Evolutionary conservation across 495 filamentous ascomycete species (phyloP), one percentile per base, ranked within the genome.

Genomic region (Tetracladium marchalianum): DNA sequence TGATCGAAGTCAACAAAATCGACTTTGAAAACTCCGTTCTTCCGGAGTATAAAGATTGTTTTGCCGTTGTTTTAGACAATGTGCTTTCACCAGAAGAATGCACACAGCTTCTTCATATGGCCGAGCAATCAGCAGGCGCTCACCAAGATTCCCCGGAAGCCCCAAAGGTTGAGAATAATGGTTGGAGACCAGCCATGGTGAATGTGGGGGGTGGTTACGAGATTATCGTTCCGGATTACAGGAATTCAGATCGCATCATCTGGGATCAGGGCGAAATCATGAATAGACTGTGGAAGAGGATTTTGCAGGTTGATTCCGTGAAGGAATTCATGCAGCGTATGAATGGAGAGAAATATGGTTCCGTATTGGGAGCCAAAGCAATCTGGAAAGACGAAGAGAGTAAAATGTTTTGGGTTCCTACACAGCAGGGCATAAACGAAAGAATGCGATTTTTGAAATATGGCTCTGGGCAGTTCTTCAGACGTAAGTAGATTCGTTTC

Each of bases 401-500:
- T n/a, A 44, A 27, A 27, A 71, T 78, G 44, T 63, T 60, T 1
- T 85, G 74, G 68, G 65, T 62, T 46, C 57, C 87, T 42, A 71
- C 66, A 0, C 24, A 47, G 39, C 43, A 56, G 31, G 56, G 80
- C 31, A 58, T 88, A 35, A 92, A 95, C 62, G 81, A 94, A 56
- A 62, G 88, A 38, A 69, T 94, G 63, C 66, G 88, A 31, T 90
- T 94, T 60, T 64, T 95, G 36, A 84, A 75, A 54, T 95, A 94
- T 59, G 76, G 71, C 1, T 66, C 71, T 5, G 86, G 85, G 0
- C 76, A 87, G 53, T 90, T 82, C 59, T 95, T 95, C 53, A 74
- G 68, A 40, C 68, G 78, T 82, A 57, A 57, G 67, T 69, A 24
- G 7, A 27, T 27, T 27, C 22, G n/a, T 27, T 27, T 27, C 22